Base-by-base conservation (phyloP, 306 rosid genomes). In the Sicyos edulis region DNA sequence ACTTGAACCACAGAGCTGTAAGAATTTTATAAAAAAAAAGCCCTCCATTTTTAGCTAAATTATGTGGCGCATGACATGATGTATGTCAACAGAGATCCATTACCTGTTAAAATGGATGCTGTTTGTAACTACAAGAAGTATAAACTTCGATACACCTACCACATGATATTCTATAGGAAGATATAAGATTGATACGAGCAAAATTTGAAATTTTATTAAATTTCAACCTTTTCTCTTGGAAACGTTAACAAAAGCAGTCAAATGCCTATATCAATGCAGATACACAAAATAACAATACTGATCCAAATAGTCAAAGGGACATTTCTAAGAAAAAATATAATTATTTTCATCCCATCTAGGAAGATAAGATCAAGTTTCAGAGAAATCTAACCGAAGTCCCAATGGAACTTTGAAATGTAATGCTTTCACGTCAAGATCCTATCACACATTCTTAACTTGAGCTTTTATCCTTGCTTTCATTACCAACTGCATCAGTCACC, bases 401-500 rank as follows among this genome's bases (percentile, higher is more conserved):
- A 24, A 58, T 9, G 54, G 19, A 73, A 73, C 76, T 60, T 47
- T 73, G 57, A 73, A 72, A 22, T 22, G 20, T 0, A 21, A 45
- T 24, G 26, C 13, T 73, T 56, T 24, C 16, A 20, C 42, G 0
- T 57, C 53, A 20, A 13, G 57, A 71, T 71, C 63, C 44, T 68
- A 22, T 58, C 73, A 49, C 54, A 4, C 22, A 71, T 29, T 26
- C 68, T 58, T 73, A 73, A 32, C 26, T 63, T 52, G 51, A 74
- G 50, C 59, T 82, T 83, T 88, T 84, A 75, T 87, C 93, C 82
- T 89, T 85, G 75, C 81, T 81, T 76, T 92, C 96, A 40, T 59
- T 75, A 58, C 34, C 82, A 40, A 40, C 45, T 42, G 95, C 99
- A 80, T 93, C 99, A 68, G 96, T 80, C 66, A 93, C 97, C 80